Percentiles rank a stretch among this genome's conserved stretches.
phyloP scores from a whole-genome alignment of 2,329 filamentous ascomycete species.

The Lasiodiplodia hormozganensis region DNA sequence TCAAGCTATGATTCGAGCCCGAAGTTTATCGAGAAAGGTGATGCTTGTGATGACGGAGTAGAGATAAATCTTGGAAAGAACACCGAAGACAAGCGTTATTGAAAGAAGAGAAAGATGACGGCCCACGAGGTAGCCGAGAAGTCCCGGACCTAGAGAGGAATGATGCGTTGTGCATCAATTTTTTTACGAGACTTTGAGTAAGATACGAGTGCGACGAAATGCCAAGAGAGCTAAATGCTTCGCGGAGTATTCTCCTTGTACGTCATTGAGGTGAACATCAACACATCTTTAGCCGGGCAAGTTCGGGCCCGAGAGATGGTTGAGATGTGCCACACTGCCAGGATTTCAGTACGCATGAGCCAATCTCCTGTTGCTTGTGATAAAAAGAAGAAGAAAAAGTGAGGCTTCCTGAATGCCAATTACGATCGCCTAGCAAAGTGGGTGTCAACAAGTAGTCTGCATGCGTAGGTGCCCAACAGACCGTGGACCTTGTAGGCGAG shows the following conservation, averaged over 20 bases:
- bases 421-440: slow-evolving; percentile 17
- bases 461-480: not conserved
- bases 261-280: not conserved
- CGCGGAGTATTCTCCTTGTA: not conserved
- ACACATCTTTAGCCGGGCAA: not conserved
- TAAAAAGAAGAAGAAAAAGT: not conserved
- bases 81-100: not conserved
- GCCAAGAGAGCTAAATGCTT: slow-evolving; percentile 13
- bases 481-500: not conserved
- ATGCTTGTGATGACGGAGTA: not conserved
- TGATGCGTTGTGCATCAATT: not conserved
- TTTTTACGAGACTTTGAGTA: too few relatives aligned
- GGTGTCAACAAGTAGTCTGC: not conserved
- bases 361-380: not conserved
- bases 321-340: not conserved
- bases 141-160: not conserved
- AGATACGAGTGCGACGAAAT: not conserved
- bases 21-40: not conserved
- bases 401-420: slow-evolving; percentile 4
- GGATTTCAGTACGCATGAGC: not conserved
- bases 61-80: not conserved
- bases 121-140: not conserved
- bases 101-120: not conserved
- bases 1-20: not conserved
- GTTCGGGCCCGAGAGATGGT: not conserved